Evolutionary conservation across 2,329 filamentous ascomycete species (phyloP).

Genomic region (Penicillium psychrosexuale): DNA sequence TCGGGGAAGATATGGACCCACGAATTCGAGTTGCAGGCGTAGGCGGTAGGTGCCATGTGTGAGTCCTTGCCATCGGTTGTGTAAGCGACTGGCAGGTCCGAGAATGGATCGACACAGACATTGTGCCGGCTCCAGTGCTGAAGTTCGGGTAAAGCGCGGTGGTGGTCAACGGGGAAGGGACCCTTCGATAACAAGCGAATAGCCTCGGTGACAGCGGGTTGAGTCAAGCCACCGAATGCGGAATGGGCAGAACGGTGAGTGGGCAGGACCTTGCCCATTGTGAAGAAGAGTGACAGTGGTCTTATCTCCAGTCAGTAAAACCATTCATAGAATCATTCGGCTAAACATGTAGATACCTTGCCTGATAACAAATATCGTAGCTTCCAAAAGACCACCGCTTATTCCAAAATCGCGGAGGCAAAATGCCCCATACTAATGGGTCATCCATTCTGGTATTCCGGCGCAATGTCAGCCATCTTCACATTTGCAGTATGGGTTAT

Average conservation of each 20-base stretch:
- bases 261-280: conserved; percentile 81
- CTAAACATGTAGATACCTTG: conserved; percentile 56
- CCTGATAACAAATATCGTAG: conserved; percentile 92
- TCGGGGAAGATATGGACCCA: conserved; percentile 98
- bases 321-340: not conserved
- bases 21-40: conserved; percentile 64
- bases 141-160: conserved; percentile 37
- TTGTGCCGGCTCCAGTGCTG: conserved; percentile 41
- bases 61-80: conserved; percentile 41
- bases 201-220: conserved; percentile 81
- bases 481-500: conserved; percentile 14
- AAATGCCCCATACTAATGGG: conserved; percentile 85
- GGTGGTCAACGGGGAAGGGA: conserved; percentile 52
- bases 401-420: conserved; percentile 73
- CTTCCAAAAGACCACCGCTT: conserved; percentile 87
- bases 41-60: conserved; percentile 70
- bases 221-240: conserved; percentile 76
- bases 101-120: conserved; percentile 48
- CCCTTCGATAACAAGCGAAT: conserved; percentile 75
- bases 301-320: conserved; percentile 31
- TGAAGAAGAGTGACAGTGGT: conserved; percentile 74
- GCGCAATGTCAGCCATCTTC: conserved; percentile 28
- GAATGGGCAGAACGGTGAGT: conserved; percentile 81
- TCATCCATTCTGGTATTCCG: conserved; percentile 71
- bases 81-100: conserved; percentile 42